Evolutionary conservation across 257 asterid species (phyloP), one percentile per base, ranked within the genome.

Genomic region (Nicotiana undulata): DNA sequence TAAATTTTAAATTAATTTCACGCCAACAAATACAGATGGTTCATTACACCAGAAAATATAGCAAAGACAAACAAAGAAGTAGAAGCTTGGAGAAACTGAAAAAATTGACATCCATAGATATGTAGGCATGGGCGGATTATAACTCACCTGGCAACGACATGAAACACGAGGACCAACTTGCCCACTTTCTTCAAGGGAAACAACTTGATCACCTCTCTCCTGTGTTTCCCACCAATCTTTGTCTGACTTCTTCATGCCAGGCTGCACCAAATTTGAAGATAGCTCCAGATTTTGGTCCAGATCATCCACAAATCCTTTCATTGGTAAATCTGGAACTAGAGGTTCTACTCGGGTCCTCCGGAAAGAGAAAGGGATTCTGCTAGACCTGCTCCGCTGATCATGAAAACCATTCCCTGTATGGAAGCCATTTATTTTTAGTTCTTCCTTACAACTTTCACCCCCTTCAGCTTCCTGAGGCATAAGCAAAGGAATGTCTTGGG

Each of bases 191-290:
- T 88, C 95, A 58, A 91, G 85, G 59, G 92, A 85, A 84, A 91
- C 92, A 90, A 93, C 93, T 81, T 87, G 95, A 89, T 86, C 89
- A 64, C 92, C 97, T 81, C 94, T 87, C 83, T 95, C 98, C 89
- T 92, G 99, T 82, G 87, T 82, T 86, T 95, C 99, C 98, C 99
- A 95, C 99, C 98, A 93, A 80, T 91, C 93, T 18, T 78, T 88
- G 81, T 85, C 90, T 13, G 89, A 80, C 82, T 82, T 79, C 68
- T 82, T 90, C 44, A 81, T 46, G 29, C 90, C 92, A 81, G 87
- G 85, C 77, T 83, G 90, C 85, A 78, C 84, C 78, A 85, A 63
- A 80, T 81, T 90, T 68, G 95, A 86, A 81, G 91, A 87, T 77
- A 90, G 77, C 74, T 87, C 87, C 75, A 83, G 85, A 75, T 82